Conservation (phyloP, 2,329 filamentous ascomycete species). For the Aspergillus sp. region DNA sequence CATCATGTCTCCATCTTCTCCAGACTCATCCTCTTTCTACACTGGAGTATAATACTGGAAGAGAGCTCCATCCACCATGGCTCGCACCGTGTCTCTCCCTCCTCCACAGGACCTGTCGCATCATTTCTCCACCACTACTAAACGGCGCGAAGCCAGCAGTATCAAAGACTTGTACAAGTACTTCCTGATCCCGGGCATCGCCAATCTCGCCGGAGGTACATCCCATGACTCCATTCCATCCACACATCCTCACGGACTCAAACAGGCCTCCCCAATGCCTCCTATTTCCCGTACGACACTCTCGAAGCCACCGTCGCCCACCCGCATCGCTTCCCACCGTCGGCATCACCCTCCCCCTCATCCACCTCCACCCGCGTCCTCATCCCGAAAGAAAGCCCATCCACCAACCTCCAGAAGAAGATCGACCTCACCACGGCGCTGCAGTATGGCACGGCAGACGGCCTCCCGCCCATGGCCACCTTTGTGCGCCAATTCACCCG, state of each 20-base stretch:
- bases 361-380: conserved; percentile 56
- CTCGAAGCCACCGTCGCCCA: conserved; percentile 77
- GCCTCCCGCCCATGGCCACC: conserved; percentile 73
- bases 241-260: not conserved
- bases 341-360: conserved; percentile 51
- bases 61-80: conserved; percentile 4
- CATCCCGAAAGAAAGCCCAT: conserved; percentile 67
- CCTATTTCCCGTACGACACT: conserved; percentile 87
- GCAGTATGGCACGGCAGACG: conserved; percentile 81
- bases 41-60: not conserved
- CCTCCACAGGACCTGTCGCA: conserved; percentile 73
- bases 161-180: conserved; percentile 87
- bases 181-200: conserved; percentile 64
- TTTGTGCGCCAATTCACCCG: conserved; percentile 78
- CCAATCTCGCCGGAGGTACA: conserved; percentile 60
- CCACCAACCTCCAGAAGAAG: conserved; percentile 61
- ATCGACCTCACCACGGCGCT: conserved; percentile 80
- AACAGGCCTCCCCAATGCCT: conserved; percentile 73
- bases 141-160: conserved; percentile 60
- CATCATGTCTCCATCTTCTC: not conserved
- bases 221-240: not conserved
- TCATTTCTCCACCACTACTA: conserved; percentile 70
- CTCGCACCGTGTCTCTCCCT: not conserved
- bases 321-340: conserved; percentile 70
- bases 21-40: not conserved